Conservation (phyloP, 2,329 filamentous ascomycete species). For the Fusarium ambrosium region DNA sequence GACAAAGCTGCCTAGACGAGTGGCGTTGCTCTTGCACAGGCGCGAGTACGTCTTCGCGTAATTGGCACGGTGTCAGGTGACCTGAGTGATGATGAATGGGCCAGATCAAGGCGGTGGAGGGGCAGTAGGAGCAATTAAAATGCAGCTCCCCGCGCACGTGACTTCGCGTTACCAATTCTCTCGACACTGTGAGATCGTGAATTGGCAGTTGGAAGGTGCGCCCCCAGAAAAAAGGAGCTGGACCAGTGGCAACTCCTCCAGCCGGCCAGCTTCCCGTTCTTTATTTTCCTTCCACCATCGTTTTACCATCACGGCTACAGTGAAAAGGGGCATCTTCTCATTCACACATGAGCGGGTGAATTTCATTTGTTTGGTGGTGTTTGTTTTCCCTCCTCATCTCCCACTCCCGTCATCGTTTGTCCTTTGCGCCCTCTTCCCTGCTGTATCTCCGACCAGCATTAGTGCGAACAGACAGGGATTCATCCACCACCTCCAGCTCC, state of each 20-base stretch:
- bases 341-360: background rate
- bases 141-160: conserved; percentile 44
- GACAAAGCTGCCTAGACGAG: conserved; percentile 28
- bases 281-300: conserved; percentile 10
- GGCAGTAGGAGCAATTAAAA: conserved; percentile 6
- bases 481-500: conserved; percentile 9
- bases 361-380: conserved; percentile 5
- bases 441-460: conserved; percentile 33
- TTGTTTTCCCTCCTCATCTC: conserved; percentile 17
- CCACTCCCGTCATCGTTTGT: conserved; percentile 19
- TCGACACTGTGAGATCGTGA: conserved; percentile 50
- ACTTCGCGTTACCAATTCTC: conserved; percentile 49
- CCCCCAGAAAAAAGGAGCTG: conserved; percentile 42
- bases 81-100: background rate
- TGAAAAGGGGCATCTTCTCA: background rate
- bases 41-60: conserved; percentile 34
- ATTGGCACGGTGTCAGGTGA: conserved; percentile 52
- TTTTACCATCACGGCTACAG: conserved; percentile 14
- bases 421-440: conserved; percentile 23
- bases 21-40: conserved; percentile 43
- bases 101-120: background rate
- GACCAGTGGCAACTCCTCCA: conserved; percentile 46
- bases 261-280: conserved; percentile 2
- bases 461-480: conserved; percentile 31
- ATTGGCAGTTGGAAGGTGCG: conserved; percentile 35